phyloP scores from a whole-genome alignment of 2,329 filamentous ascomycete genomes.

The Byssoonygena ceratinophila region DNA sequence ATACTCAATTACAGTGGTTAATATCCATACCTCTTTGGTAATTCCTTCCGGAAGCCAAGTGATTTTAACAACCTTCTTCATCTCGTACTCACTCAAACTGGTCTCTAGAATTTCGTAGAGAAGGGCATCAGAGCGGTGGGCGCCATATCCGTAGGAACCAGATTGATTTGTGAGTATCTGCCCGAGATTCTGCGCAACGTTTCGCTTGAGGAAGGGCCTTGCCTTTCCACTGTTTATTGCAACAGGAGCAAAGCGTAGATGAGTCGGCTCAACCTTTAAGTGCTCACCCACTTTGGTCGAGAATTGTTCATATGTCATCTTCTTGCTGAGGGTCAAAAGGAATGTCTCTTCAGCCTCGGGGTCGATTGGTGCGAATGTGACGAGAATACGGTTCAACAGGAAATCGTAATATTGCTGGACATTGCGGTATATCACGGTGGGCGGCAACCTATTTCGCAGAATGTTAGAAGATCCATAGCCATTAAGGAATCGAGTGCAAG shows the following conservation, averaged over 20 bases:
- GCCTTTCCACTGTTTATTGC: constrained; percentile 66
- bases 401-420: constrained; percentile 89
- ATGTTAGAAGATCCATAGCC: background rate
- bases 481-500: background rate
- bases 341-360: constrained; percentile 52
- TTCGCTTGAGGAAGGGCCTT: constrained; percentile 67
- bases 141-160: constrained; percentile 57
- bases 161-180: constrained; percentile 70
- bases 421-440: constrained; percentile 48
- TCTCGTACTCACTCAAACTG: constrained; percentile 84
- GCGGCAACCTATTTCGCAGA: constrained; percentile 23
- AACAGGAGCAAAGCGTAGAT: constrained; percentile 84
- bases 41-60: constrained; percentile 82
- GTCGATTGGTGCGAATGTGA: constrained; percentile 63
- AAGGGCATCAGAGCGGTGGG: constrained; percentile 63
- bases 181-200: constrained; percentile 57
- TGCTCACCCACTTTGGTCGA: constrained; percentile 71
- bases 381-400: constrained; percentile 67
- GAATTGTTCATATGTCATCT: constrained; percentile 81
- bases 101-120: constrained; percentile 93
- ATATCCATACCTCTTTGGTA: constrained; percentile 62
- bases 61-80: constrained; percentile 76
- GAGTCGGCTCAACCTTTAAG: constrained; percentile 66
- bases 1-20: background rate
- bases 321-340: constrained; percentile 67